phyloP scores from a whole-genome alignment of 345 rosid genomes.

The Syzygium aqueum region DNA sequence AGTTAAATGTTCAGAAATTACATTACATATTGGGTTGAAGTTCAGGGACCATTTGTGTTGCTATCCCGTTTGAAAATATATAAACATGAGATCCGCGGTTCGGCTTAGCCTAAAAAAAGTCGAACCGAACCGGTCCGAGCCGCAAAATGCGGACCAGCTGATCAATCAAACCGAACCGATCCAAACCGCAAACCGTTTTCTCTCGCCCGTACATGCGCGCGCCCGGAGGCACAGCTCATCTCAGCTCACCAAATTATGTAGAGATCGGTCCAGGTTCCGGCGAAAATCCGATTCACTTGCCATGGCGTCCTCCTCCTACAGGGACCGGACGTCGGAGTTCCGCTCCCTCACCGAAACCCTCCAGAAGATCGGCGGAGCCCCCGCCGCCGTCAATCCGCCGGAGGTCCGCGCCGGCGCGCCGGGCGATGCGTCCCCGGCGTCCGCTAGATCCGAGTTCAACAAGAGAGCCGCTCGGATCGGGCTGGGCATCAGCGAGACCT shows the following conservation, averaged over 20 bases:
- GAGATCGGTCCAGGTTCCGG: not conserved
- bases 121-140: not conserved
- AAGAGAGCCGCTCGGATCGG: conserved; percentile 64
- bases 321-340: conserved; percentile 89
- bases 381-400: conserved; percentile 9
- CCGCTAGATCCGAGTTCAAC: conserved; percentile 79
- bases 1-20: too few species aligned
- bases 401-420: conserved; percentile 7
- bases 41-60: too few species aligned
- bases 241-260: not conserved
- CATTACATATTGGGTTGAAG: too few species aligned
- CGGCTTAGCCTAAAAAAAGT: not conserved
- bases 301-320: conserved; percentile 43
- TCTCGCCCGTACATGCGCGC: not conserved
- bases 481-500: conserved; percentile 55
- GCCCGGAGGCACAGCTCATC: not conserved
- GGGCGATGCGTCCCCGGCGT: conserved; percentile 18
- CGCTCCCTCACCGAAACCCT: conserved; percentile 57
- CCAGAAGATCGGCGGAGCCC: conserved; percentile 56
- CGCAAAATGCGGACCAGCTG: not conserved
- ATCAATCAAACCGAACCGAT: not conserved
- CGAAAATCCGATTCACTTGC: not conserved
- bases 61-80: too few species aligned
- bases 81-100: not conserved
- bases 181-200: not conserved